phyloP scores from a whole-genome alignment of 129 eudicot genomes.

The Pseudognaphalium luteoalbum region DNA sequence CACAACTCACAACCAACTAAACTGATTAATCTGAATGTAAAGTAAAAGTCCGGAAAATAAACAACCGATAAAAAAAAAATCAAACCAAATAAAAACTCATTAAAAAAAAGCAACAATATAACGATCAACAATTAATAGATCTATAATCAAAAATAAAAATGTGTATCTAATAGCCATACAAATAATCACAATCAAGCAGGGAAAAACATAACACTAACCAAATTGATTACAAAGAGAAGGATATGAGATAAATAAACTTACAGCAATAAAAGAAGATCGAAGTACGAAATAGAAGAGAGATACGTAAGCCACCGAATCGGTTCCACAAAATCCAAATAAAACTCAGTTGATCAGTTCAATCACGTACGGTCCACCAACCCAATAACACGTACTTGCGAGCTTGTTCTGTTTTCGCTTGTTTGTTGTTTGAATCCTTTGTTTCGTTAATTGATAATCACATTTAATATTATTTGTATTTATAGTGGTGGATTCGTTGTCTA shows the following conservation, averaged over 20 bases:
- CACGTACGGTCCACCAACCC: conserved; percentile 56
- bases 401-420: conserved; percentile 7
- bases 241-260: conserved; percentile 8
- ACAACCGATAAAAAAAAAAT: too few species aligned
- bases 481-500: conserved; percentile 12
- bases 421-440: conserved; percentile 10
- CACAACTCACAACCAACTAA: too few species aligned
- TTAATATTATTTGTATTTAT: background rate
- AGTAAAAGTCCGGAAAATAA: too few species aligned
- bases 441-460: background rate
- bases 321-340: conserved; percentile 58
- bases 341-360: conserved; percentile 41
- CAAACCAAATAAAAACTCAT: too few species aligned
- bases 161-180: too few species aligned
- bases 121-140: too few species aligned
- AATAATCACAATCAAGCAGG: too few species aligned
- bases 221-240: background rate
- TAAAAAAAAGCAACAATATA: too few species aligned
- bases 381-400: background rate
- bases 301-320: conserved; percentile 24
- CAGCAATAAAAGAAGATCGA: background rate
- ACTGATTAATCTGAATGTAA: too few species aligned
- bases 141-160: too few species aligned
- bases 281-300: conserved; percentile 2
- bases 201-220: too few species aligned